Base-by-base conservation (phyloP, 176 grass and related monocot genomes). In the Carex pumila region DNA sequence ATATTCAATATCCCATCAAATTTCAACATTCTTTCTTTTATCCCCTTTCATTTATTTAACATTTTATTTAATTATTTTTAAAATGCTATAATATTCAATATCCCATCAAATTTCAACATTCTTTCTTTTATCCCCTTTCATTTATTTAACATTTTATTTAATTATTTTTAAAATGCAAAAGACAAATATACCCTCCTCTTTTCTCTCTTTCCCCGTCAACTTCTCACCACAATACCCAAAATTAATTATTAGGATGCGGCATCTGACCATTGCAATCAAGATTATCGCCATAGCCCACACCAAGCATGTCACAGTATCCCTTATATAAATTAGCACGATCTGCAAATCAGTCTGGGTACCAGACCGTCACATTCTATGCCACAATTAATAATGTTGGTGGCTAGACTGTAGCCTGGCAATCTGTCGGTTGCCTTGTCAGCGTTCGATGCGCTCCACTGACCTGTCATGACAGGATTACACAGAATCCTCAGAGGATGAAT, bases 311-410 rank as follows among this genome's bases (percentile, higher is more conserved):
- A 13, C 92, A 87, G 78, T 91, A 94, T 18, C 87, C 83, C 81
- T 87, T 76, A 83, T 90, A 92, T 83, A 94, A 11, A 81, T 7
- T 81, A 10, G 85, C 82, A 57, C 92, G 15, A 70, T 86, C 72
- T 0, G 36, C 56, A 6, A 81, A 85, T 0, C 37, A 21, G 19
- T 0, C n/a, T 10, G n/a, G 88, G 77, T 2, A 15, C 5, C 8
- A 89, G 82, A 0, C 19, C 52, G 4, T 86, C 78, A 65, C 92
- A 94, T 87, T 91, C 92, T 5, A 79, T 0, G 1, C 89, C 89
- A 32, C 92, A 83, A 63, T 94, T 94, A 60, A 94, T 91, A 81
- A 94, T 89, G 87, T 94, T 89, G 25, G 87, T 94, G 89, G 85
- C 84, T 2, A 81, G 49, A 0, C 92, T 89, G 49, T 86, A 94